Evolutionary conservation across 2,329 filamentous ascomycete species (phyloP).

Genomic region (Parasarocladium wereldwijsianum): DNA sequence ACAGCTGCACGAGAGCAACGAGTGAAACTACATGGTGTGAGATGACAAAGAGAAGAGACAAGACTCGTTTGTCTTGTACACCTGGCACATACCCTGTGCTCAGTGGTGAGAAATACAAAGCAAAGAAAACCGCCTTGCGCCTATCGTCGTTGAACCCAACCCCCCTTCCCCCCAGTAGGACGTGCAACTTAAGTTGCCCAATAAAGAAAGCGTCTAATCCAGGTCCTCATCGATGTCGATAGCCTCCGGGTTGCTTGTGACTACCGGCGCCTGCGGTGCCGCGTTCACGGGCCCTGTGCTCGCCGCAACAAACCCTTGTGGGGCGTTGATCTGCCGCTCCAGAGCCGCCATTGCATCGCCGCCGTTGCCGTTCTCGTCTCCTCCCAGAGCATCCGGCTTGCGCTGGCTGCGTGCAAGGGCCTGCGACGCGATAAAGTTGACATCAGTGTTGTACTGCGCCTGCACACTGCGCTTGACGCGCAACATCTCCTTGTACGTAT

Average conservation of each 20-base stretch:
- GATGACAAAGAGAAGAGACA: too few species aligned
- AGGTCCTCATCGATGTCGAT: slow-evolving; percentile 56
- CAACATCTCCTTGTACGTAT: slow-evolving; percentile 98
- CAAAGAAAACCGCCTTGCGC: too few species aligned
- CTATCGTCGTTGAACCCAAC: neutral
- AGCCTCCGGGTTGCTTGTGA: slow-evolving; percentile 74
- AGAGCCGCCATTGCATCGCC: slow-evolving; percentile 80
- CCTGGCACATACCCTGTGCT: too few species aligned
- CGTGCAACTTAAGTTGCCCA: slow-evolving; percentile 13
- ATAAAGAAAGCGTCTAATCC: too few species aligned
- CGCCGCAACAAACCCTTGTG: slow-evolving; percentile 81
- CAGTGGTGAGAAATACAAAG: too few species aligned
- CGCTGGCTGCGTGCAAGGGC: slow-evolving; percentile 75
- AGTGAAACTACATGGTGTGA: too few species aligned
- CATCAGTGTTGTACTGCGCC: slow-evolving; percentile 96
- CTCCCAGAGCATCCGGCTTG: slow-evolving; percentile 26
- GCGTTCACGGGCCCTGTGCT: slow-evolving; percentile 48
- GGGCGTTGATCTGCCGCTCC: slow-evolving; percentile 77
- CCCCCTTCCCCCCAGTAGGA: neutral
- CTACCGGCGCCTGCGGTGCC: slow-evolving; percentile 27
- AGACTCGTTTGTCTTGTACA: too few species aligned
- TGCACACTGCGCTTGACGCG: slow-evolving; percentile 95
- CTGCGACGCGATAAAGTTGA: slow-evolving; percentile 96
- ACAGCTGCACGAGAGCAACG: neutral
- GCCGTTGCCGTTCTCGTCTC: slow-evolving; percentile 26